Conservation (phyloP, 306 rosid species). For the Sechiopsis laciniata region DNA sequence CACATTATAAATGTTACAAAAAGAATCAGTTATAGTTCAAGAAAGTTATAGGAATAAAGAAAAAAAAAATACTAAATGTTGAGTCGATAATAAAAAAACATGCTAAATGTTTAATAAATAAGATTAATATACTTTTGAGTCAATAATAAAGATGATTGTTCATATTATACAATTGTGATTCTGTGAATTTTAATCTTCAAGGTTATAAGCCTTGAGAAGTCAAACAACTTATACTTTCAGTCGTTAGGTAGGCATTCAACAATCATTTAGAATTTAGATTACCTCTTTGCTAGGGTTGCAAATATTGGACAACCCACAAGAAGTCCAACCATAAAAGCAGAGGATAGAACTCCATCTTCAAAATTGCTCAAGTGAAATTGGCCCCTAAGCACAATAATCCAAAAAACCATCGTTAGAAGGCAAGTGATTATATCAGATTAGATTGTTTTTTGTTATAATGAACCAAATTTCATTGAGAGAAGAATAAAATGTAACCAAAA, state of each 20-base stretch:
- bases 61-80: no score
- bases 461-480: no score
- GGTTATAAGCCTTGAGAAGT: background rate
- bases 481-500: no score
- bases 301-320: slow-evolving; percentile 81
- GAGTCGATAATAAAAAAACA: no score
- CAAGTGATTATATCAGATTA: background rate
- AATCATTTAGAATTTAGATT: slow-evolving; percentile 18
- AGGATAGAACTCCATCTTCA: slow-evolving; percentile 83
- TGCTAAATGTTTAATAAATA: no score
- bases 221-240: background rate
- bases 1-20: background rate
- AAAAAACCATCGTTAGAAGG: slow-evolving; percentile 4
- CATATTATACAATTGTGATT: background rate
- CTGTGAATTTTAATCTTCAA: background rate
- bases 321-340: slow-evolving; percentile 97
- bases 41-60: no score
- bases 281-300: slow-evolving; percentile 86
- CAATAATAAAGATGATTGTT: background rate
- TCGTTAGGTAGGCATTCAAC: background rate
- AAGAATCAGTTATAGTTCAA: background rate
- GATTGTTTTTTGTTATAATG: background rate
- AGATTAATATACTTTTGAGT: background rate
- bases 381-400: slow-evolving; percentile 46
- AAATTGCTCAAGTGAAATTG: slow-evolving; percentile 80